Percentiles rank a stretch among this genome's conserved stretches.
These are phyloP conservation scores for Trametes maxima DNA, from an alignment of 768 basidiomycete species.

Conservation along the genomic window DNA sequence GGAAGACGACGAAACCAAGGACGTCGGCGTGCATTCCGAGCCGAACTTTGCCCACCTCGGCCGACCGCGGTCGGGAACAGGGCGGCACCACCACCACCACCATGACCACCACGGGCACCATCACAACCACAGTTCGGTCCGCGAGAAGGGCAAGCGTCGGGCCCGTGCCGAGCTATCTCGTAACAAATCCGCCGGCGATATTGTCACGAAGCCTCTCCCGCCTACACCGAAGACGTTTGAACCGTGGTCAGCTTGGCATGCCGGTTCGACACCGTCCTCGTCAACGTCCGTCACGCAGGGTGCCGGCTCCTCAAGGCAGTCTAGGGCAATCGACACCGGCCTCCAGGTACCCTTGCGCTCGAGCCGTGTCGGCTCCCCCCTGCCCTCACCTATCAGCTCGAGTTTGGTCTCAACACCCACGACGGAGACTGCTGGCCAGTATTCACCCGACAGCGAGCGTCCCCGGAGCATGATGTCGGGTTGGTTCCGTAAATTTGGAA, in stretches of 20 bases:
- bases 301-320: constrained; percentile 29
- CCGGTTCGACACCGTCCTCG: neutral
- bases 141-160: constrained; percentile 35
- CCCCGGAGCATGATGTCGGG: constrained; percentile 26
- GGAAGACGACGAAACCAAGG: constrained; percentile 25
- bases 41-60: constrained; percentile 28
- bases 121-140: constrained; percentile 2
- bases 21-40: constrained; percentile 37
- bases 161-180: constrained; percentile 18
- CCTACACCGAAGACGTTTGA: constrained; percentile 17
- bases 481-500: constrained; percentile 18
- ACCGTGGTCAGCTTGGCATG: constrained; percentile 22
- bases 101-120: constrained; percentile 4
- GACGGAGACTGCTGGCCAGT: constrained; percentile 13
- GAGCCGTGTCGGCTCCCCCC: constrained; percentile 28
- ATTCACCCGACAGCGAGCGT: constrained; percentile 27
- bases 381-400: constrained; percentile 32
- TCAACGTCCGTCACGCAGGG: constrained; percentile 14
- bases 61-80: constrained; percentile 18
- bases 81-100: constrained; percentile 34
- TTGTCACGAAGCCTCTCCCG: constrained; percentile 14
- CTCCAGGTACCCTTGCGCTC: constrained; percentile 28
- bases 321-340: constrained; percentile 18
- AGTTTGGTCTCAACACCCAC: constrained; percentile 26
- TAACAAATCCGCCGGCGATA: constrained; percentile 29